Conservation (phyloP, 805 yeast genomes). For the Phaffomyces opuntiae region DNA sequence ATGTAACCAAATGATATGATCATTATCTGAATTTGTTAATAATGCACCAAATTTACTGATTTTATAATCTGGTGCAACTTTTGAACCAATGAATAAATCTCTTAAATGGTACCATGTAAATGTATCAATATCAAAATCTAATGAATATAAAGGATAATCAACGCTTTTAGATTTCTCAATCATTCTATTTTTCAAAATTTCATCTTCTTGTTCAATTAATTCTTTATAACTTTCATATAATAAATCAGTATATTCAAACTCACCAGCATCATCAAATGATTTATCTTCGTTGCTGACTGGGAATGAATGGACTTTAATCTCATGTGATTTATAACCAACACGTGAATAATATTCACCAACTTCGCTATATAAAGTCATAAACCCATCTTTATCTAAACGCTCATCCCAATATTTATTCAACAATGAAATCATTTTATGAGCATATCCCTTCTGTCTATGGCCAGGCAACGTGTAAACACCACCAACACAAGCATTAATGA, state of each 20-base stretch:
- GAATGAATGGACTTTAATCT: conserved; percentile 29
- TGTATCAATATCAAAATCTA: conserved; percentile 30
- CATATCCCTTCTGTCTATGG: conserved; percentile 51
- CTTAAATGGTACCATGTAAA: conserved; percentile 38
- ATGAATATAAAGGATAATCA: conserved; percentile 22
- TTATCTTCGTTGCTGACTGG: not conserved
- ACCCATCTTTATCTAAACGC: conserved; percentile 24
- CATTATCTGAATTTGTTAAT: conserved; percentile 14
- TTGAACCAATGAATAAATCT: conserved; percentile 30
- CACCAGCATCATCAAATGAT: not conserved
- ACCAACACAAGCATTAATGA: conserved; percentile 41
- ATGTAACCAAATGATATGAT: conserved; percentile 40
- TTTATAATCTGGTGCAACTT: conserved; percentile 10
- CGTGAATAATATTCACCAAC: conserved; percentile 59
- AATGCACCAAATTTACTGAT: conserved; percentile 25
- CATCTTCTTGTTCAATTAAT: conserved; percentile 23
- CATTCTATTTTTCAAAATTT: conserved; percentile 17
- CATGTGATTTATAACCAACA: conserved; percentile 49
- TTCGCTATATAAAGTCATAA: conserved; percentile 59
- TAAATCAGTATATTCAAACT: conserved; percentile 17
- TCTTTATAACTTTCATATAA: conserved; percentile 27
- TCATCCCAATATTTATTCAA: conserved; percentile 30
- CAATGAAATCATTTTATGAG: conserved; percentile 36
- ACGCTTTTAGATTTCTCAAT: conserved; percentile 13
- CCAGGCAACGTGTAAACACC: conserved; percentile 48